Percentiles rank a stretch among this genome's conserved stretches.
Conservation (phyloP, 495 filamentous ascomycete species). For the Cercophora sp. region DNA sequence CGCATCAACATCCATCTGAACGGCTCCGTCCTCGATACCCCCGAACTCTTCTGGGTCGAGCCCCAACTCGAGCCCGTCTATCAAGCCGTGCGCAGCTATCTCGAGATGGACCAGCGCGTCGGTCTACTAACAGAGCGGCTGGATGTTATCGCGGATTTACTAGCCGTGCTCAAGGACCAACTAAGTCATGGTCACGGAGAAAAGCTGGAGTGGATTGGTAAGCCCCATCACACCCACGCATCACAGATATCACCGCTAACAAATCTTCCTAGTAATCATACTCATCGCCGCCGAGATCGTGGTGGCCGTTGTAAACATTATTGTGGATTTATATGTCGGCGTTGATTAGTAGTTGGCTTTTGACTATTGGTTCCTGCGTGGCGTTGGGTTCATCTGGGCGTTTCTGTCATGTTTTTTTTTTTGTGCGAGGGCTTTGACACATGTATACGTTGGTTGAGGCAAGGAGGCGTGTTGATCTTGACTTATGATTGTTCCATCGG, state of each 20-base stretch:
- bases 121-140: constrained; percentile 81
- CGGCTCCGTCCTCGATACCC: constrained; percentile 93
- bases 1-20: constrained; percentile 97
- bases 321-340: constrained; percentile 89
- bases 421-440: too few relatives aligned
- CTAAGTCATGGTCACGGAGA: constrained; percentile 94
- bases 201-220: constrained; percentile 93
- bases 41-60: constrained; percentile 97
- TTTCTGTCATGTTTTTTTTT: too few relatives aligned
- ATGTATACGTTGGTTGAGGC: too few relatives aligned
- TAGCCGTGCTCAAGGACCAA: constrained; percentile 94
- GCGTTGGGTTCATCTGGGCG: too few relatives aligned
- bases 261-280: constrained; percentile 66
- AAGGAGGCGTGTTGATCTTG: too few relatives aligned
- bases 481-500: too few relatives aligned
- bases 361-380: too few relatives aligned
- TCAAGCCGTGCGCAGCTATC: constrained; percentile 86
- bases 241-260: constrained; percentile 5
- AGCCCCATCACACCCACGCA: constrained; percentile 26
- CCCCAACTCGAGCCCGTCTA: constrained; percentile 95
- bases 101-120: constrained; percentile 98
- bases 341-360: constrained; percentile 63
- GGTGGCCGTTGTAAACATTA: constrained; percentile 90
- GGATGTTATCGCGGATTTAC: constrained; percentile 88
- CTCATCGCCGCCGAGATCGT: constrained; percentile 95